These are phyloP conservation scores for Nannochloropsis gaditana DNA, from an alignment of 108 stramenopile genomes.

Conservation along the genomic window DNA sequence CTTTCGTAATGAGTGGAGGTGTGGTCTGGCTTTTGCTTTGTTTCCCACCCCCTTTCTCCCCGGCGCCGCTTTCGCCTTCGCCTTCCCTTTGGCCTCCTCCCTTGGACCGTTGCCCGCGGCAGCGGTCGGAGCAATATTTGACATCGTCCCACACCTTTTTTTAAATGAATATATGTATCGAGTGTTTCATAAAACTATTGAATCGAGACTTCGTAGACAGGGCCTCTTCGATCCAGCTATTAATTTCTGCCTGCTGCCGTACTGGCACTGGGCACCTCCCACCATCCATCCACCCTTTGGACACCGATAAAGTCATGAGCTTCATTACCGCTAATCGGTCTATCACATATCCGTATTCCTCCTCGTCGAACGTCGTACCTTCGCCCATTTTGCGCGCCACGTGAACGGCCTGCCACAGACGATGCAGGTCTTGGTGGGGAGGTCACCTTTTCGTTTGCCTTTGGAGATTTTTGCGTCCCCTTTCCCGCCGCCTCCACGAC, in stretches of 20 bases:
- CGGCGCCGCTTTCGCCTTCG: not conserved
- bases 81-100: not conserved
- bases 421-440: not conserved
- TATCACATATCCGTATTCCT: too few species aligned
- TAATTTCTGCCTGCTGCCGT: too few species aligned
- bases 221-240: too few species aligned
- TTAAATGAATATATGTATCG: too few species aligned
- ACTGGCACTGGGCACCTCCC: too few species aligned
- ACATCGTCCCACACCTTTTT: not conserved
- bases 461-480: not conserved
- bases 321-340: too few species aligned
- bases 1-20: not conserved
- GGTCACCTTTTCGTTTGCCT: conserved; percentile 9
- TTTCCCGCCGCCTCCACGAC: not conserved
- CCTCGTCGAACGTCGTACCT: not conserved
- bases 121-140: not conserved
- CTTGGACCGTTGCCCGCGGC: conserved; percentile 15
- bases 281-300: too few species aligned
- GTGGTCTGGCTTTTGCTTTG: not conserved
- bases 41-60: not conserved
- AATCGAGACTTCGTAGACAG: too few species aligned
- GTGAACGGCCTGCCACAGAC: conserved; percentile 11
- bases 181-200: too few species aligned
- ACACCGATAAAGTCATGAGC: too few species aligned
- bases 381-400: not conserved